Percentiles rank a stretch among this genome's conserved stretches.
Evolutionary conservation across 106 monocot species (phyloP).

Genomic region (Posidonia australis): DNA sequence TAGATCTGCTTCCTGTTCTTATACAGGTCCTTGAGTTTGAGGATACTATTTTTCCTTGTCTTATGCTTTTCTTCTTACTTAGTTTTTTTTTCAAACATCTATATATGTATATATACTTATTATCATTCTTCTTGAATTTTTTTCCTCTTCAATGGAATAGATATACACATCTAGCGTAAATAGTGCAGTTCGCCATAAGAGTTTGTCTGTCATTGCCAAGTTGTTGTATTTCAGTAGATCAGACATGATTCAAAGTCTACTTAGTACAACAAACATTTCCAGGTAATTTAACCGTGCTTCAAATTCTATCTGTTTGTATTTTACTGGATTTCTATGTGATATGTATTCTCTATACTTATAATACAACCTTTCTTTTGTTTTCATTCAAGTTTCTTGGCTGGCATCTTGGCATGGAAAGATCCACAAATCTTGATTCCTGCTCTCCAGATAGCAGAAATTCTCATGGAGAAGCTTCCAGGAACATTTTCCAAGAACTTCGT

Average conservation of each 20-base stretch:
- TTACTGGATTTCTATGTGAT: background rate
- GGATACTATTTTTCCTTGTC: background rate
- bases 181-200: conserved; percentile 79
- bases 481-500: conserved; percentile 85
- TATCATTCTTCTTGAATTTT: background rate
- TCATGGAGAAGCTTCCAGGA: conserved; percentile 94
- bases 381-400: conserved; percentile 77
- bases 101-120: background rate
- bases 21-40: conserved; percentile 51
- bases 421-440: conserved; percentile 89
- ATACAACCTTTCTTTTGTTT: conserved; percentile 3
- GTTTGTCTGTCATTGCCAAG: conserved; percentile 84
- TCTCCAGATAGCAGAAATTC: conserved; percentile 84
- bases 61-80: too few relatives aligned
- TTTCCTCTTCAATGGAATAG: conserved; percentile 18
- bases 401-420: conserved; percentile 98
- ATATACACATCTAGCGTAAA: conserved; percentile 93
- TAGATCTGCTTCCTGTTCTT: conserved; percentile 78
- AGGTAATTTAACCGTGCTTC: conserved; percentile 36
- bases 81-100: background rate
- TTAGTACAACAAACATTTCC: conserved; percentile 70
- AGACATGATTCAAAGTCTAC: conserved; percentile 77
- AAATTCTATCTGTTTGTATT: background rate
- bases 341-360: background rate
- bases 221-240: conserved; percentile 89